A percentile compares a stretch with the other conserved stretches of the same genome.
Conservation (phyloP, 768 basidiomycete species). For the Neoboletus magnificus region DNA sequence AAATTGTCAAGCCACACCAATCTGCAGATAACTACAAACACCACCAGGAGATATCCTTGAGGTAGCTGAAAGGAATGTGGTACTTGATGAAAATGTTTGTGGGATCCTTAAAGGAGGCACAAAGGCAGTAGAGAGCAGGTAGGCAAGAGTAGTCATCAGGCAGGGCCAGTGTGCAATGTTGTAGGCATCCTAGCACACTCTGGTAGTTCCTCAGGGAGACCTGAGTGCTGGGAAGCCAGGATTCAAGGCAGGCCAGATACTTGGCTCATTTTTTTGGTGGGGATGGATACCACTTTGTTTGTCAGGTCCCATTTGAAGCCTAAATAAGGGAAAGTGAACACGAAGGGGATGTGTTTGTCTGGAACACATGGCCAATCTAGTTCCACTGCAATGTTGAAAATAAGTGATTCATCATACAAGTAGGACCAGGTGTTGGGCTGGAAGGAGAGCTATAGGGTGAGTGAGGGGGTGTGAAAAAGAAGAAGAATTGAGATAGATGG, state of each 20-base stretch:
- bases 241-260: background rate
- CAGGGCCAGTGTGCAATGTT: background rate
- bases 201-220: background rate
- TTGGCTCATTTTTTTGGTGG: background rate
- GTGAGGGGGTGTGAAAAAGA: too few relatives aligned
- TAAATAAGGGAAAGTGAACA: background rate
- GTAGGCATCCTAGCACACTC: background rate
- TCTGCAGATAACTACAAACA: too few relatives aligned
- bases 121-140: background rate
- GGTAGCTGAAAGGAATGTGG: rapidly evolving
- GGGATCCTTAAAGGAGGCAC: background rate
- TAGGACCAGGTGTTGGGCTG: background rate
- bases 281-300: background rate
- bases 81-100: background rate
- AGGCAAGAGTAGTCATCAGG: background rate
- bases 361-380: background rate
- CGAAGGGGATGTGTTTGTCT: background rate
- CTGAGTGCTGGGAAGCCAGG: background rate
- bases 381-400: rapidly evolving
- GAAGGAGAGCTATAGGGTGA: background rate
- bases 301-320: background rate
- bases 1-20: rapidly evolving
- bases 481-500: too few relatives aligned
- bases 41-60: background rate
- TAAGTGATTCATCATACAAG: background rate